Evolutionary conservation across 306 rosid genomes (phyloP).

Genomic region (Pterocarpus santalinus): DNA sequence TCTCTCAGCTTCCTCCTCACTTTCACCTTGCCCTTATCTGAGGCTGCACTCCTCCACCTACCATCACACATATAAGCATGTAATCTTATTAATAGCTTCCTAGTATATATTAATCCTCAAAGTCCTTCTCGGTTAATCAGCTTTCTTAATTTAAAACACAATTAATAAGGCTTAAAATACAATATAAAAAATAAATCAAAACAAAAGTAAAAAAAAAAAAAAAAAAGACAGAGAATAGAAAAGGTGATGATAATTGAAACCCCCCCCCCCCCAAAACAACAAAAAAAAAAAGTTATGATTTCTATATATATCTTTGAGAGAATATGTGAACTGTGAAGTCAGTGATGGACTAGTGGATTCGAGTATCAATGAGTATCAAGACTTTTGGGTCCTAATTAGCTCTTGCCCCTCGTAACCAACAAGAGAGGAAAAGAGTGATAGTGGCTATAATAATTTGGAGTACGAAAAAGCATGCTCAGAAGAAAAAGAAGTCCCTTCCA

Average conservation of each 20-base stretch:
- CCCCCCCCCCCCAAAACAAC: too few species aligned
- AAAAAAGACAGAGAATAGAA: too few species aligned
- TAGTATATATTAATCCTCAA: neutral
- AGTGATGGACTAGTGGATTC: conserved; percentile 53
- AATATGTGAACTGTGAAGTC: conserved; percentile 34
- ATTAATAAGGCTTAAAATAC: neutral
- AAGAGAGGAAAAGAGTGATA: conserved; percentile 1
- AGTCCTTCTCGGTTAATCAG: neutral
- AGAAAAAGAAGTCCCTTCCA: conserved; percentile 53
- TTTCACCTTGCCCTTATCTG: conserved; percentile 89
- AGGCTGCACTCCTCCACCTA: conserved; percentile 90
- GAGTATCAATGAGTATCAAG: conserved; percentile 57
- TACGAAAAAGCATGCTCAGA: conserved; percentile 38
- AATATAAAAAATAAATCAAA: neutral
- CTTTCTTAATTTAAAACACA: neutral
- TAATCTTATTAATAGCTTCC: neutral
- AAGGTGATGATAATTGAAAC: too few species aligned
- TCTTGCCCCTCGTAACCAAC: conserved; percentile 37
- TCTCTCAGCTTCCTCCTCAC: conserved; percentile 96
- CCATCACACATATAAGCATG: neutral
- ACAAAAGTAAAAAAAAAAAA: neutral
- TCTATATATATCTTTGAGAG: neutral
- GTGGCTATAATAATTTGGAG: conserved; percentile 32
- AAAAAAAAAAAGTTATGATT: neutral
- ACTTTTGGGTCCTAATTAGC: conserved; percentile 43